Base-by-base conservation (phyloP, 1,284 basidiomycete species). In the Ceraceosorus guamensis region DNA sequence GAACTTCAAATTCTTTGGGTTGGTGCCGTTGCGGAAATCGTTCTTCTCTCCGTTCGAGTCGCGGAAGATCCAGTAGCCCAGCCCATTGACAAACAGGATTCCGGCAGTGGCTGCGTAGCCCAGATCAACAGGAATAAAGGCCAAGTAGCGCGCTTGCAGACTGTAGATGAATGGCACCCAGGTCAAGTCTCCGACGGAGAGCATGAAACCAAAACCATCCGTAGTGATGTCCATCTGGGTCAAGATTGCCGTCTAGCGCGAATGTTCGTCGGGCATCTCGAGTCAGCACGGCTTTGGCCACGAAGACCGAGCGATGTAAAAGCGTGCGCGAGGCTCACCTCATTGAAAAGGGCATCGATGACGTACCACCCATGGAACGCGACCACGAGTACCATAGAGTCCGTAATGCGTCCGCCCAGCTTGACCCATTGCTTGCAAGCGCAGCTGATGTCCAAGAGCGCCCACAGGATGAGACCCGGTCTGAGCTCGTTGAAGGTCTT, bases 161-260 rank as follows among this genome's bases (percentile, higher is more conserved):
- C 85, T 86, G 79, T 97, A 99, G 13, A 85, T 85, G 78, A 97
- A 96, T 5, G 95, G 95, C 7, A 98, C 88, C 88, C 91, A 97
- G 16, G 85, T 80, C 30, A 97, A 83, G 77, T 98, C 91, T 48
- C 93, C 95, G 50, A 95, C 85, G 3, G 89, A 80, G 34, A 99
- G 85, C 95, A 98, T 99, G 82, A 93, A 97, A 6, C 95, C 95
- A 68, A 98, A 97, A 4, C 93, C 93, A 69, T 99, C 95, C 32
- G 89, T 90, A 6, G 87, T 93, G 73, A 98, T 95, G 76, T 98
- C 93, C 91, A 98, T 97, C 16, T 89, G 91, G 7, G 89, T 92
- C 61, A 98, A 83, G 70, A 98, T 85, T 8, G 88, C 86, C 18
- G 79, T 53, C 59, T 73, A 6, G 6, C 11, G 30, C 11, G 55